Base-by-base conservation (phyloP, 768 basidiomycete genomes). In the Jaapia argillacea region DNA sequence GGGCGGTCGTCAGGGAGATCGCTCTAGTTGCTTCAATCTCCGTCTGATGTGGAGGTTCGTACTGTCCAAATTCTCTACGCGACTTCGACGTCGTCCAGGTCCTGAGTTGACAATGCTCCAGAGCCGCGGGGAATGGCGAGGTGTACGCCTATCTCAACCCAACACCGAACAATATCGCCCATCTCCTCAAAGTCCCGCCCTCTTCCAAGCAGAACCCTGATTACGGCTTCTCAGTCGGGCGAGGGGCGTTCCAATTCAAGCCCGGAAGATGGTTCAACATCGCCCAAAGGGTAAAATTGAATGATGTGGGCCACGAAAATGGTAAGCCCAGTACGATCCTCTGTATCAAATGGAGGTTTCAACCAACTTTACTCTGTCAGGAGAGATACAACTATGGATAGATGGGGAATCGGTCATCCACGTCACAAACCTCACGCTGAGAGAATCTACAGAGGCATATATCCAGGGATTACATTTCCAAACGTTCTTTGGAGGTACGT, bases 401-500 rank as follows among this genome's bases (percentile, higher is more conserved):
- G 73, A 87, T 48, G 85, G 82, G 0, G 49, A 56, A 6, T 70
- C 68, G 2, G 77, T 78, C 3, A 73, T 86, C 5, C 53, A 50
- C n/a, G 64, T 72, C 2, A 52, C 55, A 1, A 72, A 73, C 0
- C 56, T 89, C 1, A 57, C 64, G 3, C 54, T 85, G 4, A 68
- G 79, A 7, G 51, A 56, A 21, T 38, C 53, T 1, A 50, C 53
- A 5, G 66, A 63, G 1, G 66, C 69, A 1, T 66, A 60, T 42
- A 72, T 87, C 43, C 76, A 75, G 44, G 85, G 85, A 5, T 73
- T 81, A 56, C 82, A 83, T 56, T 75, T 82, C 41, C 75, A 85
- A 58, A 85, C 84, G 0, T 88, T 86, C 65, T 88, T 88, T 48
- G 84, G 83, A 36, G 82, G 80, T 77, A 51, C 43, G 65, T 53